phyloP scores from a whole-genome alignment of 2,329 filamentous ascomycete species.

The Calonectria naviculata region DNA sequence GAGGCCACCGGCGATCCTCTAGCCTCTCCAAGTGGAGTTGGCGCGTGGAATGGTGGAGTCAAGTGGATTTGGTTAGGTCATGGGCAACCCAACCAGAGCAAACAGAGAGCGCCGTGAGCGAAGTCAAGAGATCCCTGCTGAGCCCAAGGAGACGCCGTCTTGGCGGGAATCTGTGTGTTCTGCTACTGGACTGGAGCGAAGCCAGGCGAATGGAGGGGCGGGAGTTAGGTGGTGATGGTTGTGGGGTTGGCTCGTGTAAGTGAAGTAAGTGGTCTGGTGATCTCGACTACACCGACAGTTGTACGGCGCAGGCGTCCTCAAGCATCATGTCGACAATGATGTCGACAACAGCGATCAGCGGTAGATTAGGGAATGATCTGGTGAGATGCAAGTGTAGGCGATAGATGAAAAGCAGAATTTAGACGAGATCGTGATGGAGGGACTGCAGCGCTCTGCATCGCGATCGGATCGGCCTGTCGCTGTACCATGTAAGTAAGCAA shows the following conservation, averaged over 20 bases:
- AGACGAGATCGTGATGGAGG: conserved; percentile 6
- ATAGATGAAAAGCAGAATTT: conserved; percentile 10
- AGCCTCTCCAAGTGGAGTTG: conserved; percentile 4
- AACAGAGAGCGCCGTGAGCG: background rate
- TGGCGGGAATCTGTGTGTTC: conserved; percentile 1
- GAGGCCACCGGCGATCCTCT: conserved; percentile 13
- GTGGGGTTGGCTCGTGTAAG: conserved; percentile 3
- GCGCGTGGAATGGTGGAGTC: background rate
- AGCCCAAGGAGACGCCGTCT: conserved; percentile 9
- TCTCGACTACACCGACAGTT: conserved; percentile 15
- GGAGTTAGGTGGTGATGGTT: conserved; percentile 19
- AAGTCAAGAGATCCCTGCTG: background rate
- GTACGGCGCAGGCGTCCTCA: background rate
- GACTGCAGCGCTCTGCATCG: conserved; percentile 12
- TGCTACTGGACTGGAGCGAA: background rate
- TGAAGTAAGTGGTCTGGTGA: conserved; percentile 9
- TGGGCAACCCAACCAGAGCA: conserved; percentile 8
- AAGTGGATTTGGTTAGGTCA: conserved; percentile 16
- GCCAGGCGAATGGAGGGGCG: conserved; percentile 6
- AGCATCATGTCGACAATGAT: background rate
- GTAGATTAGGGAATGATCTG: background rate
- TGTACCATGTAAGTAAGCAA: conserved; percentile 1
- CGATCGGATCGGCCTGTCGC: conserved; percentile 20
- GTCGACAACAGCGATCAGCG: background rate
- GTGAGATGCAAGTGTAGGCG: background rate